Percentiles rank a stretch among this genome's conserved stretches.
Evolutionary conservation across 768 basidiomycete genomes (phyloP).

Genomic region (Rhodotorula diobovata): DNA sequence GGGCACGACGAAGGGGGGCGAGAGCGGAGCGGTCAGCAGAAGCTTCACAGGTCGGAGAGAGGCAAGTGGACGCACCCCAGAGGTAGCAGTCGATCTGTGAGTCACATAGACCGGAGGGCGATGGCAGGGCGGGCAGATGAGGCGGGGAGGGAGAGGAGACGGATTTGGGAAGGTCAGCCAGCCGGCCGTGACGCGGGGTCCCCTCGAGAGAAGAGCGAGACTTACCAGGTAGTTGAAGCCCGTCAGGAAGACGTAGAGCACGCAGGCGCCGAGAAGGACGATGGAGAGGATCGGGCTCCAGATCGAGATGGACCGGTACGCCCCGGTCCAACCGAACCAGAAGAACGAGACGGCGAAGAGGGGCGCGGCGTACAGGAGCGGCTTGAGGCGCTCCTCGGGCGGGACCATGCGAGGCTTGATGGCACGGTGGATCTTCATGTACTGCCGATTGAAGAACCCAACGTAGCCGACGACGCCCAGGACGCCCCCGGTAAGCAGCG

Average conservation of each 20-base stretch:
- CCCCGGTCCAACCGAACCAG: conserved; percentile 40
- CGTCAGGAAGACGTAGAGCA: conserved; percentile 40
- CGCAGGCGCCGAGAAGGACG: conserved; percentile 28
- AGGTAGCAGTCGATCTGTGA: conserved; percentile 22
- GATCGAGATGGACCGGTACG: conserved; percentile 17
- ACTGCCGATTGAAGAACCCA: conserved; percentile 40
- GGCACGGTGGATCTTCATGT: conserved; percentile 31
- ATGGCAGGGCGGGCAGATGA: not conserved
- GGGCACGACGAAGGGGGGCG: not conserved
- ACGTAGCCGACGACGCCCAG: conserved; percentile 30
- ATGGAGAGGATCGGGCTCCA: conserved; percentile 33
- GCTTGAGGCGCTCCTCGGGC: conserved; percentile 43
- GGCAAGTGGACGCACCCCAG: not conserved
- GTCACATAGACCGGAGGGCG: not conserved
- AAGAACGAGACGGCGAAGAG: conserved; percentile 39
- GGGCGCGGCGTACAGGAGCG: conserved; percentile 30
- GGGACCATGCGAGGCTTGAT: conserved; percentile 32
- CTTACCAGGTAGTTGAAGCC: conserved; percentile 40
- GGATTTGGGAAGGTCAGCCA: not conserved
- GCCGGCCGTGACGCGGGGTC: not conserved
- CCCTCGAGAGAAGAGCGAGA: not conserved
- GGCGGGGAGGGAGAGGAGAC: not conserved
- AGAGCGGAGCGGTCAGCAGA: not conserved
- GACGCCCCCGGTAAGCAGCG: conserved; percentile 41
- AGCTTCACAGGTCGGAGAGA: not conserved